Evolutionary conservation across 345 rosid genomes (phyloP), one percentile per base, ranked within the genome.

Genomic region (Pseudoturritis turrita): DNA sequence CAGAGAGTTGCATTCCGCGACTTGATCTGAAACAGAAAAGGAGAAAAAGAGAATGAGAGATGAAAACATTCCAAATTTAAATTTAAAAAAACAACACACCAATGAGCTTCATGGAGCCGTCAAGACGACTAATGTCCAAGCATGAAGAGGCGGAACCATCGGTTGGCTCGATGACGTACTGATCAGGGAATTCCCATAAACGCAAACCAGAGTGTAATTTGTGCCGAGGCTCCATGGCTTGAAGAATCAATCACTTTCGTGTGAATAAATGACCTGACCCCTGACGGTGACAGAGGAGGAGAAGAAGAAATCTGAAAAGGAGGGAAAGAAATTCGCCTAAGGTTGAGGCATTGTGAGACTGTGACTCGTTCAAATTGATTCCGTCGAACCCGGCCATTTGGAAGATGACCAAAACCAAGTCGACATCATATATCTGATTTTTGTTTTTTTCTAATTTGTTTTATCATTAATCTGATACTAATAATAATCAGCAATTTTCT

Each of bases 111-210:
- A 91, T 75, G 45, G 96, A 83, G 65, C 90, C 97, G 75, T 95
- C 96, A 29, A 78, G 69, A 29, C 96, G 90, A 67, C 83, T 81
- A 65, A 95, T 61, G 11, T 86, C 80, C 77, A 95, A 62, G 62
- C 85, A 82, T 60, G 96, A 82, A 45, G 89, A 85, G 45, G 68
- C 56, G 10, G 92, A 89, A 29, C 99, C 97, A 78, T 95, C 93
- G 50, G 87, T 88, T 46, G 99, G 96, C 80, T 95, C 97, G 73
- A 95, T 79, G 25, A 89, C 83, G 77, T 84, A 95, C 83, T 91
- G 88, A 81, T 95, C 96, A 10, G 99, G 93, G 70, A 89, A 89
- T 70, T 89, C 99, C 97, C 99, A 95, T 15, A 91, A 79, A 43
- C 96, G 88, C 91, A 91, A 78, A 7, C 93, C 83, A 13, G 92